Base-by-base conservation (phyloP, 768 basidiomycete genomes). In the Leccinum olivaceopallidum region DNA sequence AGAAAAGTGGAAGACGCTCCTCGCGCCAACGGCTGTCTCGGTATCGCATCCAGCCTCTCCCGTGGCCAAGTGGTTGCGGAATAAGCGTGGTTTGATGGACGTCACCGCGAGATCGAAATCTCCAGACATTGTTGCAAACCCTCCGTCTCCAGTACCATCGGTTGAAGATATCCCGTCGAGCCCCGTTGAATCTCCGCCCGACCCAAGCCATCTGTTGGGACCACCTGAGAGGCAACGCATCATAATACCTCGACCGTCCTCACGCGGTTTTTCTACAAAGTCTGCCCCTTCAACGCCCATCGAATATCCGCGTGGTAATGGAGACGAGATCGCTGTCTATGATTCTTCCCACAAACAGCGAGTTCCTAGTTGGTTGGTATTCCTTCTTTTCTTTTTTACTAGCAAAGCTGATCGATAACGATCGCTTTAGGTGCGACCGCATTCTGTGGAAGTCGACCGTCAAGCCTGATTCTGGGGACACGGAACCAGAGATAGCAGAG, bases 401-500 rank as follows among this genome's bases (percentile, higher is more conserved):
- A 2, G 12, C 28, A 6, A 39, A 32, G 48, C 28, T 60, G 50
- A 32, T 59, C 60, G 28, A 70, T 53, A 44, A 13, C 37, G 36
- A 36, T 24, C n/a, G 5, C 42, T 60, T 7, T 56, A 90, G 89
- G 89, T 94, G 92, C 67, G 92, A 94, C 70, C 85, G 92, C 20
- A 90, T 94, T 50, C 74, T 94, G 5, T 93, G 86, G 86, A 94
- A 92, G 72, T 81, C 88, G 6, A 92, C 87, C 1, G 79, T 89
- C 26, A 68, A 76, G 32, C 81, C 81, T 16, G 79, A 79, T 13
- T 73, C 76, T 1, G 76, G 80, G 26, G 71, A 75, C 9, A 80
- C 78, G 37, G 76, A 75, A 16, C 77, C 80, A 10, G 74, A 75
- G n/a, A 34, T 70, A 53, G 67, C 69, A 39, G 65, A 69, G 48